These are phyloP conservation scores for Neurospora sp. DNA, from an alignment of 495 filamentous ascomycete species.

Conservation along the genomic window DNA sequence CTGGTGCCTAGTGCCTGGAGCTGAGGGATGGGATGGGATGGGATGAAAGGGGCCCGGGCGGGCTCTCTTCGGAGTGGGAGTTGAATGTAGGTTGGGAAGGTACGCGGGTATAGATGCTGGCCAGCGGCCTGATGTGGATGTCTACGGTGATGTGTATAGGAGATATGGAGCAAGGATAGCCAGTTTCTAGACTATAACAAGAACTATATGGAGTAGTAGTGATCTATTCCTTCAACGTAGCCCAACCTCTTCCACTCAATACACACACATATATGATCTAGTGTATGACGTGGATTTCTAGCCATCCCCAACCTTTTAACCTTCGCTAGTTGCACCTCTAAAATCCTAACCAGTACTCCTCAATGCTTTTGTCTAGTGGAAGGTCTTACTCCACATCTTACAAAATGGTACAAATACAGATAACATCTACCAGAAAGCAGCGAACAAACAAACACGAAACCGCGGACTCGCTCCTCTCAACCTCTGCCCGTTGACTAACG, in stretches of 20 bases:
- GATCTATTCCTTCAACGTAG: background rate
- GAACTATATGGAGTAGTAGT: background rate
- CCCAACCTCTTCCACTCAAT: background rate
- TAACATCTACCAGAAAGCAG: background rate
- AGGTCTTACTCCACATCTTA: background rate
- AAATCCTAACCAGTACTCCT: background rate
- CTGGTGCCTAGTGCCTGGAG: background rate
- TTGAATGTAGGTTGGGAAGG: background rate
- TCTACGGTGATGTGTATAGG: background rate
- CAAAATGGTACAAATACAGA: background rate
- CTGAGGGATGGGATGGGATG: background rate
- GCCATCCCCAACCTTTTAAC: too few species aligned
- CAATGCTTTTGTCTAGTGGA: background rate
- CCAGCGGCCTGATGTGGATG: background rate
- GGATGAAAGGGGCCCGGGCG: background rate
- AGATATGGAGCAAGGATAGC: background rate
- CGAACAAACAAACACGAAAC: background rate
- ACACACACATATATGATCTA: background rate
- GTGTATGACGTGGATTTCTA: too few species aligned
- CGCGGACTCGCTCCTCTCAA: background rate
- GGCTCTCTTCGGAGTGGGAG: background rate
- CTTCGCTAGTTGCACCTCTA: background rate
- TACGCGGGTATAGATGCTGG: background rate
- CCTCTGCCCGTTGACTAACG: too few species aligned
- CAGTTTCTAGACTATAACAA: background rate